phyloP scores from a whole-genome alignment of 805 yeast species.

The Starmerella asiatica region DNA sequence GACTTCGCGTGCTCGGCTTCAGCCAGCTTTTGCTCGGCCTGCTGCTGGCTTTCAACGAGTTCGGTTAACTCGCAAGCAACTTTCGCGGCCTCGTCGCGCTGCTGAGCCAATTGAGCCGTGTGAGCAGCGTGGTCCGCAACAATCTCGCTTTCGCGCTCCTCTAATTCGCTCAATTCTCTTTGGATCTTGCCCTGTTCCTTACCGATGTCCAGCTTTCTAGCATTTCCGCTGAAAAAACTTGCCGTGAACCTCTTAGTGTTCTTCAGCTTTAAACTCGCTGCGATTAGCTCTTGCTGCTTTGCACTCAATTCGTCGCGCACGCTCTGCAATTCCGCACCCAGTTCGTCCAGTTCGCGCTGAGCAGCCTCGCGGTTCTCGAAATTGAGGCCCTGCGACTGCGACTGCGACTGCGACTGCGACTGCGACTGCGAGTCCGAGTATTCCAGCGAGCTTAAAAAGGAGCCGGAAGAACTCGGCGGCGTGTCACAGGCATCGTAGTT shows the following conservation, averaged over 20 bases:
- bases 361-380: neutral
- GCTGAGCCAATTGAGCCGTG: neutral
- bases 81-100: neutral
- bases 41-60: constrained; percentile 14
- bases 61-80: constrained; percentile 2
- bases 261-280: neutral
- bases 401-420: neutral
- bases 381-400: neutral
- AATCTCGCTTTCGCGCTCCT: constrained; percentile 6
- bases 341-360: neutral
- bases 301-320: neutral
- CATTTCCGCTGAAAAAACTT: constrained; percentile 40
- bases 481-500: neutral
- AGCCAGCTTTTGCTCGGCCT: constrained; percentile 19
- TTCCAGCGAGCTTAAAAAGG: too few relatives aligned
- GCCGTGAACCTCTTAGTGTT: neutral
- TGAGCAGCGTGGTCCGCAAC: neutral
- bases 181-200: constrained; percentile 54
- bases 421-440: neutral
- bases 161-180: constrained; percentile 19
- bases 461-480: neutral
- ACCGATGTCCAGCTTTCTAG: constrained; percentile 41
- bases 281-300: neutral
- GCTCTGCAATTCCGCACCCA: neutral
- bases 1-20: constrained; percentile 11